These are phyloP conservation scores for Saccharomycopsis fodiens DNA, from an alignment of 805 yeast genomes.

Conservation along the genomic window DNA sequence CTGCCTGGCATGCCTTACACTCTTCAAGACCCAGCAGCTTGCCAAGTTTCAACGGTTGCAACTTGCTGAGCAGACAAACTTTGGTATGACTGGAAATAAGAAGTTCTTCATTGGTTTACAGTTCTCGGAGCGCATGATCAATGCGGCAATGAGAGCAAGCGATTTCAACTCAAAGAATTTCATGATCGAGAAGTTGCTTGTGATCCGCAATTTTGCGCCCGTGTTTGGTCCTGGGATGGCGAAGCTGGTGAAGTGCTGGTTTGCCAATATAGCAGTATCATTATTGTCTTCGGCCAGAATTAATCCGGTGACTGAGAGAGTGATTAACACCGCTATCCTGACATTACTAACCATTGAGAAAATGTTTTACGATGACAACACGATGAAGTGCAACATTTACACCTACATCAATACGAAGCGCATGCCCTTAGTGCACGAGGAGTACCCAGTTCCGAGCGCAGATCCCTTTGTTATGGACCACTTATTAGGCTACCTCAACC, in stretches of 20 bases:
- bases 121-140: slow-evolving; percentile 8
- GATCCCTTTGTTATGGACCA: not conserved
- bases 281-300: not conserved
- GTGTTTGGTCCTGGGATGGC: slow-evolving; percentile 14
- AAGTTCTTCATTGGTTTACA: slow-evolving; percentile 11
- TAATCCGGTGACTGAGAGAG: slow-evolving; percentile 1
- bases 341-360: slow-evolving; percentile 12
- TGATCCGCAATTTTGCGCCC: slow-evolving; percentile 6
- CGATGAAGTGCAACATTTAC: slow-evolving; percentile 3
- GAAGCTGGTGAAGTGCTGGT: slow-evolving; percentile 12
- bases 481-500: not conserved
- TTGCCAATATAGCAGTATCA: not conserved
- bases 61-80: slow-evolving; percentile 7
- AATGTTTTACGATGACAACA: slow-evolving; percentile 4
- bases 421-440: not conserved
- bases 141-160: slow-evolving; percentile 4
- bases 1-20: slow-evolving; percentile 7
- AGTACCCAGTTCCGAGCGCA: not conserved
- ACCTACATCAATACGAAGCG: not conserved
- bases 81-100: not conserved
- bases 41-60: slow-evolving; percentile 10
- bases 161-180: slow-evolving; percentile 9
- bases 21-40: slow-evolving; percentile 15
- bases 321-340: not conserved
- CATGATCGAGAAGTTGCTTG: slow-evolving; percentile 6